Evolutionary conservation across 1,139 yeast species (phyloP), one percentile per base, ranked within the genome.

Genomic region (Hansenula lynferdii): DNA sequence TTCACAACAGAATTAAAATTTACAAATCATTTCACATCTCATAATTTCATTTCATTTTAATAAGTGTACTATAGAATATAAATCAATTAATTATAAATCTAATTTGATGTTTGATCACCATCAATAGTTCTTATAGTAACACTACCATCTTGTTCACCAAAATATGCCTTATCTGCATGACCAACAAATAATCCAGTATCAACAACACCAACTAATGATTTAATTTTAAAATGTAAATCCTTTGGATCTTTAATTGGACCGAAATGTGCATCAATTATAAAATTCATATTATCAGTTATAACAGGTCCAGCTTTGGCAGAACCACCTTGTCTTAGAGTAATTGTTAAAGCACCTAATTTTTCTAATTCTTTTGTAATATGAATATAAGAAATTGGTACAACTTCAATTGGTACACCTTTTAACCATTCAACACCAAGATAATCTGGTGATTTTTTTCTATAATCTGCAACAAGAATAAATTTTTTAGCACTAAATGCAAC

Each of bases 291-390:
- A 61, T 94, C 99, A 29, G 98, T 90, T 44, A 94, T 85, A n/a
- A 89, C 83, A 8, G 98, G 98, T 16, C 99, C 99, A 6, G 98
- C 98, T 65, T 94, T 94, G 28, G 95, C 89, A 40, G 80, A 68
- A 15, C 87, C 90, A 35, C 97, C 98, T 52, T 82, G 81, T 62
- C 99, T 78, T 53, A 94, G 75, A 6, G 60, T 65, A 20, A 86
- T 83, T 7, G 62, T 65, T 39, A 67, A 63, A 21, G 95, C 92
- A 9, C 95, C 95, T 55, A 90, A 61, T 32, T 59, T 58, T 38
- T 62, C 53, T 52, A 92, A 70, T 43, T 87, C 86, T 16, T 66
- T 64, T 12, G 73, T 66, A 18, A 94, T 94, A 56, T 85, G 83
- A 38, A 82, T 83, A 56, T 85, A 86, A 1, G 97, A 82, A 50